Percentiles rank a stretch among this genome's conserved stretches.
Conservation (phyloP, 75 land plant species). For the Larix kaempferi region DNA sequence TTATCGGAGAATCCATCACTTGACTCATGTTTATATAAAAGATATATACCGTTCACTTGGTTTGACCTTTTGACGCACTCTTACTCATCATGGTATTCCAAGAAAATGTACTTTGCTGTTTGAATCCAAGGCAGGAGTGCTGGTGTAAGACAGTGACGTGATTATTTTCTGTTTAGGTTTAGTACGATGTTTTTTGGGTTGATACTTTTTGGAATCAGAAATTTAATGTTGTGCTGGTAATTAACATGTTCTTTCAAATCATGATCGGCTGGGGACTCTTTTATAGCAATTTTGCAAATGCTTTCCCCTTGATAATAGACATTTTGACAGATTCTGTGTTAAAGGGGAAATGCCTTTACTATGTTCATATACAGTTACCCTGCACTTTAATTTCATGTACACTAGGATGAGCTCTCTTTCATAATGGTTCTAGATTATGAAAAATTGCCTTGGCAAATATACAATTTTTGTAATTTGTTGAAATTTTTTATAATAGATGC, state of each 20-base stretch:
- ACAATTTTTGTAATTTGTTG: neutral
- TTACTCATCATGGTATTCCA: neutral
- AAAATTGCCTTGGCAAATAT: neutral
- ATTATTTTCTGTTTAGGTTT: neutral
- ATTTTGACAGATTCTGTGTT: too few species aligned
- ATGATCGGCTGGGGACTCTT: neutral
- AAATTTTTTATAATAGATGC: neutral
- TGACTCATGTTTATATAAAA: too few species aligned
- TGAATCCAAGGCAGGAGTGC: neutral
- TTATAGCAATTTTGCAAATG: too few species aligned
- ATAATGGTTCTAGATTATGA: neutral
- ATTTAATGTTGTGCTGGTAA: constrained; percentile 3
- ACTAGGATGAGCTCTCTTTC: neutral
- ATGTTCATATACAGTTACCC: neutral
- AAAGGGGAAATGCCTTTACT: too few species aligned
- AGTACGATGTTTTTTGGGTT: neutral
- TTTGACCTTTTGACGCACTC: neutral
- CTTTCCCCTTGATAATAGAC: too few species aligned
- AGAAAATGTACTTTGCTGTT: neutral
- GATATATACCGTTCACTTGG: neutral
- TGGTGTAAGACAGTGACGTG: neutral
- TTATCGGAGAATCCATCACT: too few species aligned
- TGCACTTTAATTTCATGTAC: neutral
- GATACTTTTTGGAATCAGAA: constrained; percentile 16
- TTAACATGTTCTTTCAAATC: neutral